Evolutionary conservation across 2,329 filamentous ascomycete species (phyloP), one percentile per base, ranked within the genome.

Genomic region (Beauveria varroae): DNA sequence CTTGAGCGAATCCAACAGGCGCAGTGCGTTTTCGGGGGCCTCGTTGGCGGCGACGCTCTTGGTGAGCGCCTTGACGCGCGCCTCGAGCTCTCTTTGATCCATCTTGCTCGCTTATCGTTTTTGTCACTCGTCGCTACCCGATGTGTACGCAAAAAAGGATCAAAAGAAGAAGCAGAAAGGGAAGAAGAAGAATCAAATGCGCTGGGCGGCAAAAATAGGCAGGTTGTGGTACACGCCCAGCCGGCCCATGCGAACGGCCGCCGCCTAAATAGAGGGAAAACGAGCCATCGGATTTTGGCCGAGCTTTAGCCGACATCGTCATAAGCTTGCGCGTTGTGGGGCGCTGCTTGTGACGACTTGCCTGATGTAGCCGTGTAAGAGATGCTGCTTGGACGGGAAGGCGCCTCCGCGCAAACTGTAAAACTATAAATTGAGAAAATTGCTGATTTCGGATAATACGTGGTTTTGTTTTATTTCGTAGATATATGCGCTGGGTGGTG

Each of bases 81-180:
- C 78, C 68, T 88, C 85, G 60, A 97, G 88, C 71, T 93, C 90
- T 75, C 91, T 90, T 70, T 87, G 84, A 69, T 96, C 89, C 88
- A 96, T 91, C 57, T 57, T 56, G 44, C 43, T 49, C 46, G 9
- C 30, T 16, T 20, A 18, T 37, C 34, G 34, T 37, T 16, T 2
- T 16, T 37, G 12, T 37, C 34, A 37, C 34, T 37, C 4, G 34
- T 37, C 14, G 34, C 34, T 37, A 37, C 14, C 34, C 34, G 14
- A 37, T 37, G 4, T 37, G 5, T 37, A 37, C 12, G 34, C 34
- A 37, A 16, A 37, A 12, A 37, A 16, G 34, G 12, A 37, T 37
- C 34, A 3, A 37, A 37, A 37, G 12, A 37, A 16, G 5, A 16
- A 16, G 34, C 10, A 34, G 10, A 34, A 12, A 12, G 14, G 30